Conservation (phyloP, 192 early-diverging fungal species). For the Backusella macrospora region DNA sequence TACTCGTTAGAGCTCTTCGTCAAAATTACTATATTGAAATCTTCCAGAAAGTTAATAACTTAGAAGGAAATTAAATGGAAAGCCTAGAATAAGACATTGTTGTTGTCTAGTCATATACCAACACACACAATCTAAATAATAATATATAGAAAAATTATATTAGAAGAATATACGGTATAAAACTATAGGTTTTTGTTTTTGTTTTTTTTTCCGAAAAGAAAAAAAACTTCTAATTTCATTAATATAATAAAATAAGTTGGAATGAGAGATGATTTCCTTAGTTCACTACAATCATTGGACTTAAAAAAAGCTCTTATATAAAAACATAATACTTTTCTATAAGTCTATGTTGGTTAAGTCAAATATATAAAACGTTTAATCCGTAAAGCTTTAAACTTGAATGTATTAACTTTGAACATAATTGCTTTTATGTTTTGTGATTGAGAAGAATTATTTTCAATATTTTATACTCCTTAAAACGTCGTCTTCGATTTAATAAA, state of each 20-base stretch:
- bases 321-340: neutral
- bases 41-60: neutral
- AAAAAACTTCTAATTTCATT: neutral
- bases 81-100: too few species aligned
- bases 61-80: neutral
- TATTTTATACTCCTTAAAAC: neutral
- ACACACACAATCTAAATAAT: too few species aligned
- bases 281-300: neutral
- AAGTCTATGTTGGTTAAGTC: neutral
- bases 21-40: neutral
- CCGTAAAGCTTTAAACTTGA: neutral
- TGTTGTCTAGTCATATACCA: too few species aligned
- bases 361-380: neutral
- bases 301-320: neutral
- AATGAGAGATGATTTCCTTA: neutral
- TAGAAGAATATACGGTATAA: too few species aligned
- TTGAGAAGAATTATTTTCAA: constrained; percentile 7
- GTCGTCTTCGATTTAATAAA: neutral
- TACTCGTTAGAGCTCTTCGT: neutral
- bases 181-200: too few species aligned
- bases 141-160: too few species aligned
- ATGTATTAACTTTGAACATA: neutral
- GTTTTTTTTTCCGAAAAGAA: constrained; percentile 6
- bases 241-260: neutral
- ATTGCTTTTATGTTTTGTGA: neutral